Evolutionary conservation across 768 basidiomycete genomes (phyloP).

Genomic region (Clavulina sp.): DNA sequence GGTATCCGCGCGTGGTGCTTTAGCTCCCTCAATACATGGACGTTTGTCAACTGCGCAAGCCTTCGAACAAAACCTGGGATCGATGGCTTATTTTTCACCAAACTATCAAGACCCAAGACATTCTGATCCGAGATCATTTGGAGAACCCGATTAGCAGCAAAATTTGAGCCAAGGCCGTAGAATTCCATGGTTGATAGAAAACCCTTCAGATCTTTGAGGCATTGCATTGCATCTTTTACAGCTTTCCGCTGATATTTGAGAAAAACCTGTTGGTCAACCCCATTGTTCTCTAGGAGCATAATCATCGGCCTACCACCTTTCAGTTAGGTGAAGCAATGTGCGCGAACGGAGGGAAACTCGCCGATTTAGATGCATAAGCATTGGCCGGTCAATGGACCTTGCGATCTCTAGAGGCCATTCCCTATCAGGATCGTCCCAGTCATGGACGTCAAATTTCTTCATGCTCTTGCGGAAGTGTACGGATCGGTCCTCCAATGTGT

Average conservation of each 20-base stretch:
- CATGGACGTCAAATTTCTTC: conserved; percentile 49
- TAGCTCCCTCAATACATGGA: conserved; percentile 49
- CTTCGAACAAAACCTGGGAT: conserved; percentile 29
- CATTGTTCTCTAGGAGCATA: conserved; percentile 64
- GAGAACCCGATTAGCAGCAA: conserved; percentile 25
- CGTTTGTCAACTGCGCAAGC: conserved; percentile 42
- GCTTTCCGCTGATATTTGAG: conserved; percentile 41
- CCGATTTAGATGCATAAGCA: conserved; percentile 55
- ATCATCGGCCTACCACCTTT: conserved; percentile 37
- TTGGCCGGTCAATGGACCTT: conserved; percentile 40
- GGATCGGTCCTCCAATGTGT: conserved; percentile 23
- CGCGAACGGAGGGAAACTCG: too few relatives aligned
- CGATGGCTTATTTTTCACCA: conserved; percentile 12
- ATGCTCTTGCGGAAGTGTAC: conserved; percentile 59
- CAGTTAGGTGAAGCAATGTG: background rate
- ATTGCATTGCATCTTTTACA: conserved; percentile 37
- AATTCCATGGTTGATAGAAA: conserved; percentile 32
- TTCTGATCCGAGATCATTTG: conserved; percentile 33
- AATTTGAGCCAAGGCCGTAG: conserved; percentile 31
- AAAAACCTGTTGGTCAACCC: conserved; percentile 41
- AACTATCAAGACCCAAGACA: conserved; percentile 26
- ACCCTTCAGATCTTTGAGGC: conserved; percentile 35
- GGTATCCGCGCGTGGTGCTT: conserved; percentile 62
- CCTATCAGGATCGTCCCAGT: conserved; percentile 16
- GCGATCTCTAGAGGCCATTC: conserved; percentile 45